Base-by-base conservation (phyloP, 2,329 filamentous ascomycete species). In the Aspergillus ochraceus region DNA sequence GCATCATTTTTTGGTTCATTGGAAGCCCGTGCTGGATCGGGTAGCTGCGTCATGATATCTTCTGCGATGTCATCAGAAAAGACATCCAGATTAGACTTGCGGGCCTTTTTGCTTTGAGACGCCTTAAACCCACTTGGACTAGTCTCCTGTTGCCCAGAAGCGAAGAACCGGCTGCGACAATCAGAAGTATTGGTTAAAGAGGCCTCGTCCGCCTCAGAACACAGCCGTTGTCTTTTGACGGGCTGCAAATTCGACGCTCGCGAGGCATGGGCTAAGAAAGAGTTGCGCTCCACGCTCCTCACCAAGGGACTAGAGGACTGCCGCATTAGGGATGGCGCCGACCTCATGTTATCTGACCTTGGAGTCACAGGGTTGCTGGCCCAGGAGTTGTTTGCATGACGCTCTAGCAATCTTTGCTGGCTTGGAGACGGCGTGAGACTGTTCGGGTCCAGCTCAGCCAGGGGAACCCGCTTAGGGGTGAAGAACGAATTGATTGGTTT, bases 381-480 rank as follows among this genome's bases (percentile, higher is more conserved):
- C 86, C 86, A 89, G 12, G 83, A 81, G 22, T 71, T 77, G 47
- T 76, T 80, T 53, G 77, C 76, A 68, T 87, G 83, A 47, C 81
- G 77, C 60, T 84, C 77, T 24, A 90, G 74, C 11, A 88, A 72
- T 26, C 79, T 78, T 70, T 86, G 84, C 68, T 90, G 88, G 66
- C 82, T 88, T 20, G 86, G 86, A 9, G 88, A 89, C 22, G 85
- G 86, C 0, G 85, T 87, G 69, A 90, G 86, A 61, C 79, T 83
- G 68, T 90, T 90, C 0, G 86, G 84, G 70, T 90, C 86, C 22
- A 90, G 76, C 70, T 90, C 88, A 20, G 85, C 86, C 58, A 90
- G 78, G 11, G 88, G 88, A 36, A 80, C 83, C 3, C 88, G 83
- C 67, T 82, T 86, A 8, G 84, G 78, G 59, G 84, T 88, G 77